Conservation (phyloP, 73 alveolate genomes). For the Symbiodinium natans region DNA sequence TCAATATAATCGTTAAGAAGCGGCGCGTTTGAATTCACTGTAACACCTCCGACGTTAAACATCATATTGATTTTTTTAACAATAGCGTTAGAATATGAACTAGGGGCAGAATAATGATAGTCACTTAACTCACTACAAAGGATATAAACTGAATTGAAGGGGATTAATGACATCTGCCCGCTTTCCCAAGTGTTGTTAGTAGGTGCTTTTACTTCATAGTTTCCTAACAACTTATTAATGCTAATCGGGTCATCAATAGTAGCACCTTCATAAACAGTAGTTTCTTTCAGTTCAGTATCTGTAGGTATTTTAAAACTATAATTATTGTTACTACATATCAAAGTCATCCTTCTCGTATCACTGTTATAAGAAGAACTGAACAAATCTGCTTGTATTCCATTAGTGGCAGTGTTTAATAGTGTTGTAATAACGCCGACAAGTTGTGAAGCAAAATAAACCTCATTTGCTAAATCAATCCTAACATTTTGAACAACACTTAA, state of each 20-base stretch:
- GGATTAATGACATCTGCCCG: background rate
- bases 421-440: background rate
- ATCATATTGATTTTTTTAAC: background rate
- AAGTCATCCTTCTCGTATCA: background rate
- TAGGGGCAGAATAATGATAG: background rate
- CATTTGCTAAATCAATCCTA: background rate
- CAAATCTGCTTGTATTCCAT: background rate
- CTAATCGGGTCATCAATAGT: background rate
- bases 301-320: background rate
- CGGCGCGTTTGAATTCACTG: background rate
- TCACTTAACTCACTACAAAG: background rate
- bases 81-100: no score
- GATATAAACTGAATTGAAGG: background rate
- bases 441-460: background rate
- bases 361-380: background rate
- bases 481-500: no score
- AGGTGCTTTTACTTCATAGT: background rate
- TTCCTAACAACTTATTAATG: background rate
- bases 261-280: no score
- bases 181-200: background rate
- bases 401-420: no score
- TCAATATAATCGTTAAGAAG: background rate
- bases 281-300: background rate
- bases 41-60: background rate
- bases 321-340: no score